phyloP scores from a whole-genome alignment of 1,139 yeast genomes.

The Scheffersomyces quercinus region DNA sequence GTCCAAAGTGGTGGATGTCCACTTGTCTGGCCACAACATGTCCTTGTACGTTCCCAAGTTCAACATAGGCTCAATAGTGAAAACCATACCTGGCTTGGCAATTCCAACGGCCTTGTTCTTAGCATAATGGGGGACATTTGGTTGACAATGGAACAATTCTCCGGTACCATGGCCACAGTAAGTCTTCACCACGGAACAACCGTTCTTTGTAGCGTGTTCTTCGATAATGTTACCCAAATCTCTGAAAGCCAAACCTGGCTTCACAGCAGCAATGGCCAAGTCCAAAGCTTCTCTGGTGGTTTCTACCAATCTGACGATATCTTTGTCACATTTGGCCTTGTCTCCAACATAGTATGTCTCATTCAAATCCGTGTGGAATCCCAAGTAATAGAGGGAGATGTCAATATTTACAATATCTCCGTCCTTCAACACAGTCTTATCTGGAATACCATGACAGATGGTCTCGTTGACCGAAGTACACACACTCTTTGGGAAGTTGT shows the following conservation, averaged over 20 bases:
- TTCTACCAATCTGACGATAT: conserved; percentile 84
- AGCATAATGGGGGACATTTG: conserved; percentile 93
- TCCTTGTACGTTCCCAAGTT: conserved; percentile 85
- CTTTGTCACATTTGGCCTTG: conserved; percentile 72
- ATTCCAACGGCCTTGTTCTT: conserved; percentile 91
- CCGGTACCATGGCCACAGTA: conserved; percentile 97
- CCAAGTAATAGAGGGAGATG: conserved; percentile 80
- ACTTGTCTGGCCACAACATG: conserved; percentile 93
- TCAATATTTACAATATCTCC: conserved; percentile 96
- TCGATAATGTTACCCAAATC: conserved; percentile 88
- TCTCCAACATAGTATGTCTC: conserved; percentile 98
- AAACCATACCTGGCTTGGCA: conserved; percentile 94
- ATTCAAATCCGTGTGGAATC: conserved; percentile 91
- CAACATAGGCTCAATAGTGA: conserved; percentile 98
- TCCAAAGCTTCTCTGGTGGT: conserved; percentile 91
- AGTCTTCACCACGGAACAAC: conserved; percentile 84
- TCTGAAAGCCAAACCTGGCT: conserved; percentile 91
- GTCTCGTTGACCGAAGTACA: conserved; percentile 95
- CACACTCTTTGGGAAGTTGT: conserved; percentile 87
- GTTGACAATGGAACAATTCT: conserved; percentile 84
- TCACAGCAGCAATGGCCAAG: conserved; percentile 76
- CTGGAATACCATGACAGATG: conserved; percentile 97
- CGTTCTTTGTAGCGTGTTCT: conserved; percentile 75
- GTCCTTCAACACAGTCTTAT: conserved; percentile 77
- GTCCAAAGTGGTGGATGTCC: conserved; percentile 92